Conservation (phyloP, 805 yeast species). For the Zygoascus bituminiphila region DNA sequence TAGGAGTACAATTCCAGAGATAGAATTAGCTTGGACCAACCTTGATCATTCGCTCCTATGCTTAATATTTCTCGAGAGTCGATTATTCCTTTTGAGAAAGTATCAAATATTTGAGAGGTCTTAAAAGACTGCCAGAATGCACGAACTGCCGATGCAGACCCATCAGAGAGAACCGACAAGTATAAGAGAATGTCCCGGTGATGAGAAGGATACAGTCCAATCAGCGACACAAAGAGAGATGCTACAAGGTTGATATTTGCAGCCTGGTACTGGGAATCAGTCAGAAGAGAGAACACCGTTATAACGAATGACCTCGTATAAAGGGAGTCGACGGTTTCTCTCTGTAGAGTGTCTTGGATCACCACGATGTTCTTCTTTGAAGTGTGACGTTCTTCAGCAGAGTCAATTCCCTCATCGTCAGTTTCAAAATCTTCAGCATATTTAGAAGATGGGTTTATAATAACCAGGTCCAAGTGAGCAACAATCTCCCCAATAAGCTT, state of each 20-base stretch:
- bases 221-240: constrained; percentile 13
- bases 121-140: constrained; percentile 15
- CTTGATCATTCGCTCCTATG: background rate
- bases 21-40: constrained; percentile 33
- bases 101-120: constrained; percentile 6
- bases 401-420: no score
- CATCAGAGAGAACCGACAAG: constrained; percentile 11
- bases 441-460: background rate
- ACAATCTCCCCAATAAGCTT: background rate
- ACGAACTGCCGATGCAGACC: constrained; percentile 11
- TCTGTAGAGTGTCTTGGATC: background rate
- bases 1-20: constrained; percentile 59
- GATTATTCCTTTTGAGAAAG: constrained; percentile 2
- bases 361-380: background rate
- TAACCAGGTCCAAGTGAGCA: background rate
- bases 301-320: constrained; percentile 10
- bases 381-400: background rate
- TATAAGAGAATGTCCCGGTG: constrained; percentile 13
- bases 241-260: constrained; percentile 9
- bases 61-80: background rate
- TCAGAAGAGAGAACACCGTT: constrained; percentile 4
- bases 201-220: constrained; percentile 12
- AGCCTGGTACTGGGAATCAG: background rate
- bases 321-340: constrained; percentile 4
- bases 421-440: background rate